Base-by-base conservation (phyloP, 1,284 basidiomycete species). In the Lignosus rhinocerotis region DNA sequence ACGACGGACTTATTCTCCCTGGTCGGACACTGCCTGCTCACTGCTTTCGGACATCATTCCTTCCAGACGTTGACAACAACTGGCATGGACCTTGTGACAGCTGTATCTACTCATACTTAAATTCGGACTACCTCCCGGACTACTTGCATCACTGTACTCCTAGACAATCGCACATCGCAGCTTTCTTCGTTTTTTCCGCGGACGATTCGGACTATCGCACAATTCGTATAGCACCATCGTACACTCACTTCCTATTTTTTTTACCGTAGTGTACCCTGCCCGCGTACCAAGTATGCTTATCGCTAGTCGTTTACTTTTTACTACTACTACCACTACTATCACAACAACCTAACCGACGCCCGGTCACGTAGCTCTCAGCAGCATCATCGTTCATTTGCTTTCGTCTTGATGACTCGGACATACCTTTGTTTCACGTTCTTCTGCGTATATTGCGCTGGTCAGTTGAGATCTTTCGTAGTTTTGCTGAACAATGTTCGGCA, bases 121-220 rank as follows among this genome's bases (percentile, higher is more conserved):
- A 31, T 36, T 54, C 52, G 59, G 59, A 59, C 59, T 38, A 31
- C 45, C 53, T 56, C 36, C 34, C 19, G 49, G 56, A 59, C 62
- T 44, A 53, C 43, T 59, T 53, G 57, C 59, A 64, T 45, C 58
- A 62, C 56, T 65, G 63, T 65, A 65, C 61, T 58, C 38, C 30
- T 60, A 65, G 63, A 64, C 60, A 59, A 58, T 58, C 53, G 54
- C 50, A 51, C 49, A 51, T 59, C 48, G 57, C 53, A 59, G 51
- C 43, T 51, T 55, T 60, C 54, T 53, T 60, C 49, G 47, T 59
- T 48, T 39, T 21, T 32, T 59, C 45, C 36, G 56, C 52, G 56
- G 51, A 59, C 63, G 53, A 60, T 60, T 55, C 56, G 63, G 59
- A 65, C 60, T 56, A 59, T 53, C 53, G 52, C 53, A 59, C 41